Evolutionary conservation across 208 protist species (phyloP), one percentile per base, ranked within the genome.

Genomic region (Crithidia bombi): DNA sequence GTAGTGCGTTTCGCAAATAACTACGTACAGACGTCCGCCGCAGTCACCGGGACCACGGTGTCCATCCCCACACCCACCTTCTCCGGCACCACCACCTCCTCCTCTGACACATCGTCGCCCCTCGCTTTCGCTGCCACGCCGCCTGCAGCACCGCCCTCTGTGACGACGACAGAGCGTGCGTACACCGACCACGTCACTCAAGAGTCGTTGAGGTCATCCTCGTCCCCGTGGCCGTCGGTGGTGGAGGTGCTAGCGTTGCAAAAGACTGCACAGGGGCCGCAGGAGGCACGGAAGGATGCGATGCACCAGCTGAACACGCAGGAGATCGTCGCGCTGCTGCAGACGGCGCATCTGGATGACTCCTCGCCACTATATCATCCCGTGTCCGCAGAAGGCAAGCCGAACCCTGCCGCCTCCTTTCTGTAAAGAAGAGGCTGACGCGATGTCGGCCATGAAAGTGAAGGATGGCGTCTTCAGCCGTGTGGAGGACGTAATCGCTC

Each of bases 261-360:
- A 36, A 83, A 86, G 65, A 44, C 43, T 0, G 15, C 7, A n/a
- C 57, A 49, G 10, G 83, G 78, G 0, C 80, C 83, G 36, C 26
- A 15, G 4, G 59, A 46, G 14, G 73, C 83, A n/a, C 54, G 69
- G 49, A 89, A 89, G 61, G 25, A 70, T 5, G 56, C 83, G 14
- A 41, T 51, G 9, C 65, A 86, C 12, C 83, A 85, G 61, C 63
- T 68, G 23, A 44, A 32, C 47, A 83, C 83, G 35, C 83, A 89
- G 38, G 79, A 89, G 17, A 52, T 79, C 6, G 50, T 36, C 5
- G 23, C 41, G 32, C 23, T 82, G 19, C 39, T 74, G 26, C 21
- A 32, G 6, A n/a, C 17, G 35, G 17, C 25, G 5, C 36, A 32
- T 7, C n/a, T 3, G 14, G 3, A n/a, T 23, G 3, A 19, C 17